Percentiles rank a stretch among this genome's conserved stretches.
Evolutionary conservation across 73 alveolate genomes (phyloP).

Genomic region (Symbiodinium natans): DNA sequence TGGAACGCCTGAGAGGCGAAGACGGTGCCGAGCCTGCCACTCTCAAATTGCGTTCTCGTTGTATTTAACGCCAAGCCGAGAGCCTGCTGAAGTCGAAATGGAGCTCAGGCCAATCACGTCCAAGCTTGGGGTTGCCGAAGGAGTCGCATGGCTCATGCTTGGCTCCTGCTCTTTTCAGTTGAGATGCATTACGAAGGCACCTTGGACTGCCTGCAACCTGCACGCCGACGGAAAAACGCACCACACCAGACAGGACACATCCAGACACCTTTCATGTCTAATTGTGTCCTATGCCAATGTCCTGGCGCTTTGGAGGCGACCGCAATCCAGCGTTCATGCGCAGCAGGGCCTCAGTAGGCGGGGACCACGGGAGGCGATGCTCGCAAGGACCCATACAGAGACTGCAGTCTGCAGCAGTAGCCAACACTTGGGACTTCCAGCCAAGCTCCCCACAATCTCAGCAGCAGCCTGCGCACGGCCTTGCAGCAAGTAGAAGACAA

Average conservation of each 20-base stretch:
- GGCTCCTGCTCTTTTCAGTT: no score
- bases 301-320: neutral
- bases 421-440: neutral
- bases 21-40: neutral
- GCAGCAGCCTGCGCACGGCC: slow-evolving; percentile 90
- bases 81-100: neutral
- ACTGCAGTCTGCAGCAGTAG: neutral
- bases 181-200: no score
- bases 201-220: no score
- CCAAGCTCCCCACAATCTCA: slow-evolving; percentile 31
- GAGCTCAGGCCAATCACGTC: neutral
- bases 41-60: neutral
- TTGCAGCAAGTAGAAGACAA: no score
- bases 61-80: neutral
- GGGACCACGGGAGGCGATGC: no score
- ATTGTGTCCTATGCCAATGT: neutral
- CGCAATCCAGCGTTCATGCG: slow-evolving; percentile 21
- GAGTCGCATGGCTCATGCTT: no score
- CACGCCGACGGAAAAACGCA: no score
- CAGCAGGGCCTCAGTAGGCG: slow-evolving; percentile 21
- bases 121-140: neutral
- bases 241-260: neutral
- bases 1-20: neutral
- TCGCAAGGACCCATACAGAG: no score
- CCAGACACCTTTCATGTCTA: neutral